phyloP scores from a whole-genome alignment of 805 yeast genomes.

The Isabelozyma gotoi region DNA sequence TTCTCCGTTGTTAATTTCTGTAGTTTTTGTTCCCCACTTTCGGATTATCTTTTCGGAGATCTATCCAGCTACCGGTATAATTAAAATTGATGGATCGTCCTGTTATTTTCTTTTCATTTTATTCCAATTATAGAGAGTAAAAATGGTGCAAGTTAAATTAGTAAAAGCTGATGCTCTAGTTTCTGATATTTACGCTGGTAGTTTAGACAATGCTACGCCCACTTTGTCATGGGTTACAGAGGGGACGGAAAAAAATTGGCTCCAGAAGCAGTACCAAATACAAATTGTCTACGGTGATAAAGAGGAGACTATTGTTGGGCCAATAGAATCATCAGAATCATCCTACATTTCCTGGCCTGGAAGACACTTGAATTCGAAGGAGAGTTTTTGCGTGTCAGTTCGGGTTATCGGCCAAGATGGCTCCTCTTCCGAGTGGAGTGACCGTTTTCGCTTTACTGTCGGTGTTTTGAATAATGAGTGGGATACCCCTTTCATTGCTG shows the following conservation, averaged over 20 bases:
- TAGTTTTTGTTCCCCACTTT: background rate
- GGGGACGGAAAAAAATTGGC: conserved; percentile 1
- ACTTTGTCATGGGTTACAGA: background rate
- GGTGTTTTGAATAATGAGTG: conserved; percentile 1
- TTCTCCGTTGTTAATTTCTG: too few species aligned
- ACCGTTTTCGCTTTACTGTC: background rate
- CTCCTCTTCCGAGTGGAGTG: background rate
- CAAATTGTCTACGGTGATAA: background rate
- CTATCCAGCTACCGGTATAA: too few species aligned
- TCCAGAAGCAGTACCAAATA: background rate
- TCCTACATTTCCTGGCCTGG: background rate
- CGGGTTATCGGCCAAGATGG: background rate
- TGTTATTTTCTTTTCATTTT: background rate
- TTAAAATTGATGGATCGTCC: background rate
- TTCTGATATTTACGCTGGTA: background rate
- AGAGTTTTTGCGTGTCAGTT: background rate
- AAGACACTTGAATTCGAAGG: background rate
- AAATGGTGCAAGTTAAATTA: background rate
- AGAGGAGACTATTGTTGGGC: background rate
- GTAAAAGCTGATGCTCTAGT: background rate
- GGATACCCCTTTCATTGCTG: background rate
- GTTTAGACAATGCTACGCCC: background rate
- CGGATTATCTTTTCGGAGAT: background rate
- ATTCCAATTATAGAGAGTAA: background rate
- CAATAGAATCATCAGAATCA: background rate